phyloP scores from a whole-genome alignment of 2,329 filamentous ascomycete genomes.

The Teratosphaeria destructans region DNA sequence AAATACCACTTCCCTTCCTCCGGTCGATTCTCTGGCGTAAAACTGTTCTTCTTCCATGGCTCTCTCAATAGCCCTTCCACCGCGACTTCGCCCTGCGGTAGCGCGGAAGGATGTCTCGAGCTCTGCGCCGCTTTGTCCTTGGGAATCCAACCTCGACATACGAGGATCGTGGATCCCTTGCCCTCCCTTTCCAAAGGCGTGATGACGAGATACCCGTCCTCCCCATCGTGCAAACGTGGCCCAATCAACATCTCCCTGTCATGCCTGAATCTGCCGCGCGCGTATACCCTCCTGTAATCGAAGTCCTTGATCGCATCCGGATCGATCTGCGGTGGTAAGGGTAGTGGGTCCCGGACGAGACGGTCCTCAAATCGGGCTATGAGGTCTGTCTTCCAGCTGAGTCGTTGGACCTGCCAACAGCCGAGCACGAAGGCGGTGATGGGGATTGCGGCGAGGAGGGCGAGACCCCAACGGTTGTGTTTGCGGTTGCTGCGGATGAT shows the following conservation, averaged over 20 bases:
- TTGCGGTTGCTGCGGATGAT: conserved; percentile 64
- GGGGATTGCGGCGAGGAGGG: conserved; percentile 57
- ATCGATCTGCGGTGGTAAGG: conserved; percentile 74
- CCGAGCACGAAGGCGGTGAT: conserved; percentile 82
- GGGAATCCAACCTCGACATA: conserved; percentile 86
- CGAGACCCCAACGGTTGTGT: conserved; percentile 46
- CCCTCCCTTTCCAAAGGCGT: conserved; percentile 68
- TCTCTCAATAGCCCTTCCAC: conserved; percentile 78
- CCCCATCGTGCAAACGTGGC: conserved; percentile 76
- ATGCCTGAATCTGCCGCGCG: conserved; percentile 65
- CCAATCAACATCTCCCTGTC: conserved; percentile 95
- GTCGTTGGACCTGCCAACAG: conserved; percentile 88
- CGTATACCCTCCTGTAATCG: conserved; percentile 76
- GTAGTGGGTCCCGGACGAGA: conserved; percentile 72
- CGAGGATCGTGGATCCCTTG: conserved; percentile 57
- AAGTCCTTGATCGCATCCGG: conserved; percentile 75
- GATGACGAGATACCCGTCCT: conserved; percentile 83
- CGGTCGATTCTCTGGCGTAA: conserved; percentile 83
- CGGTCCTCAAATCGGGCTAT: conserved; percentile 89
- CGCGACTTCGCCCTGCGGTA: conserved; percentile 61
- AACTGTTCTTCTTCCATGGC: conserved; percentile 96
- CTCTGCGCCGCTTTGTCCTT: conserved; percentile 60
- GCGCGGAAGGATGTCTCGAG: conserved; percentile 45
- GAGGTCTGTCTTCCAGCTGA: conserved; percentile 88
- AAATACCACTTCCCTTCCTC: conserved; percentile 86